phyloP scores from a whole-genome alignment of 257 asterid species.

The Lantana camara region DNA sequence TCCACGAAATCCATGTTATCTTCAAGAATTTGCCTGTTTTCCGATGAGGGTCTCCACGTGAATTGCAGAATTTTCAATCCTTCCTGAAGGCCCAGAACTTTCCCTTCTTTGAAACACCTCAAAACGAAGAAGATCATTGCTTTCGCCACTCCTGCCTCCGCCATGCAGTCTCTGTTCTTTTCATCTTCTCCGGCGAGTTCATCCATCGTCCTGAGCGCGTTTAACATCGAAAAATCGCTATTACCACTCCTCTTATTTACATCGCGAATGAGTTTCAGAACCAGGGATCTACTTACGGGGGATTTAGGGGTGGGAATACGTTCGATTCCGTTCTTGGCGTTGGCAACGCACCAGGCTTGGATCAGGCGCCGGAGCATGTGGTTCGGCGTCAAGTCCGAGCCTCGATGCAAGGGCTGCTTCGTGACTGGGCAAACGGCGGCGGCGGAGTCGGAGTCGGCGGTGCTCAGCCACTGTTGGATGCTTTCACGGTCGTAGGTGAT shows the following conservation, averaged over 20 bases:
- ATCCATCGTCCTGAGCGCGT: constrained; percentile 48
- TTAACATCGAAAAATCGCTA: background rate
- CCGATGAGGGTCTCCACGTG: constrained; percentile 54
- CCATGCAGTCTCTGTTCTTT: constrained; percentile 52
- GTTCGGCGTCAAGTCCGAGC: constrained; percentile 73
- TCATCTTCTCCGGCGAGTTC: constrained; percentile 55
- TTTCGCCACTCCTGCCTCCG: constrained; percentile 57
- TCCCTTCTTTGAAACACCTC: constrained; percentile 41
- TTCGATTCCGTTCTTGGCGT: constrained; percentile 61
- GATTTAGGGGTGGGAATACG: constrained; percentile 79
- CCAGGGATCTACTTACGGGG: constrained; percentile 42
- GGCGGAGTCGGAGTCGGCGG: constrained; percentile 8
- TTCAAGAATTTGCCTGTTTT: constrained; percentile 43
- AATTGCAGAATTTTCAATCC: constrained; percentile 53
- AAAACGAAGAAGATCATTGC: constrained; percentile 47
- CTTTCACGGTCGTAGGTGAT: constrained; percentile 85
- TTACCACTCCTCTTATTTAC: constrained; percentile 17
- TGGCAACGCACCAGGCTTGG: constrained; percentile 80
- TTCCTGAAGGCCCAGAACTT: constrained; percentile 44
- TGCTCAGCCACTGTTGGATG: constrained; percentile 70
- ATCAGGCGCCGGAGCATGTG: constrained; percentile 80
- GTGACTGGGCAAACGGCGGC: constrained; percentile 64
- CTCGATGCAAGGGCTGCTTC: constrained; percentile 56
- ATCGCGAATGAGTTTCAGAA: constrained; percentile 57
- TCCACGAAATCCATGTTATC: constrained; percentile 44